These are phyloP conservation scores for Exsudoporus floridanus DNA, from an alignment of 1,284 basidiomycete species.

Conservation along the genomic window DNA sequence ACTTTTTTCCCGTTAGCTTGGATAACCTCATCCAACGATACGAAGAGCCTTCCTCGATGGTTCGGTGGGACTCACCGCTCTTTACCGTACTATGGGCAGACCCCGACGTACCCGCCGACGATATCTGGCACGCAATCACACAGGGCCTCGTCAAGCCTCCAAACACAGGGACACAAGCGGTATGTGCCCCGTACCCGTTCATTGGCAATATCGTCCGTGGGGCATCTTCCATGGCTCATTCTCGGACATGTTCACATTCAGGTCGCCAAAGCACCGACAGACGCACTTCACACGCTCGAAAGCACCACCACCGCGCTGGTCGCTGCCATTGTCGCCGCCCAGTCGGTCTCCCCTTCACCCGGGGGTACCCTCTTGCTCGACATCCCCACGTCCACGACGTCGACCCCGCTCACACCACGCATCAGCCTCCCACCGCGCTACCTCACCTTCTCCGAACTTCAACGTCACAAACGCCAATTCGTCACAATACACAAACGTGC, in stretches of 20 bases:
- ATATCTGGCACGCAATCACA: constrained; percentile 82
- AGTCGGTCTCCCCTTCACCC: constrained; percentile 42
- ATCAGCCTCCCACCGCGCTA: constrained; percentile 61
- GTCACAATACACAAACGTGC: constrained; percentile 84
- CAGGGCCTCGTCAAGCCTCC: constrained; percentile 82
- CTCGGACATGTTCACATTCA: constrained; percentile 29
- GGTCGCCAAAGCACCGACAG: constrained; percentile 76
- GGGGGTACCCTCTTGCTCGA: constrained; percentile 57
- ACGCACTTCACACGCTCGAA: constrained; percentile 79
- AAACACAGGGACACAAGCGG: constrained; percentile 81
- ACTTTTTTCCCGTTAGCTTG: constrained; percentile 50
- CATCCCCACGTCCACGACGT: constrained; percentile 31
- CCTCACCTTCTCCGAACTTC: constrained; percentile 80
- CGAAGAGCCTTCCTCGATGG: constrained; percentile 97
- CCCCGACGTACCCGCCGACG: constrained; percentile 62
- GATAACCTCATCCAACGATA: constrained; percentile 88
- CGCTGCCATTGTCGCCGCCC: constrained; percentile 63
- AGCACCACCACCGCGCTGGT: constrained; percentile 67
- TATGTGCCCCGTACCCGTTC: constrained; percentile 32
- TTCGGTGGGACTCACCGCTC: constrained; percentile 94
- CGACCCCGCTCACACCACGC: constrained; percentile 38
- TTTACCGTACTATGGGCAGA: constrained; percentile 84
- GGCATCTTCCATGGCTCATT: background rate
- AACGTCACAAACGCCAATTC: constrained; percentile 86
- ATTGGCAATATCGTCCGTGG: background rate